Percentiles rank a stretch among this genome's conserved stretches.
These are phyloP conservation scores for Dissophora globulifera DNA, from an alignment of 192 early-diverging fungal species.

Conservation along the genomic window DNA sequence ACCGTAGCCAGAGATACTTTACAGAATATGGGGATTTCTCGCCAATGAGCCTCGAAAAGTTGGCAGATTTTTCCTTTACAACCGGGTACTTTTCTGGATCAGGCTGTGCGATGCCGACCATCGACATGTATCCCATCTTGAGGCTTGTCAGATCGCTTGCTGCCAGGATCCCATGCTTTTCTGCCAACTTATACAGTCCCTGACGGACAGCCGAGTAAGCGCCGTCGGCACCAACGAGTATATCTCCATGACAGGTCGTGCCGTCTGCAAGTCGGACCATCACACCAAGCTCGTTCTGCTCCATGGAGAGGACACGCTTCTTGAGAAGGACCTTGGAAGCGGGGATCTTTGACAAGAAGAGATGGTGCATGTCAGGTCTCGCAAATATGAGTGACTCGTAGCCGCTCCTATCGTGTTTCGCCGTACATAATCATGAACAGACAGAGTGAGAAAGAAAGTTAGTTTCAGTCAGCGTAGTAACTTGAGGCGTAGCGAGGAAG, in stretches of 20 bases:
- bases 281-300: not conserved
- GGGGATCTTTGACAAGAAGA: not conserved
- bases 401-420: not conserved
- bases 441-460: not conserved
- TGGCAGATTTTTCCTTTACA: not conserved
- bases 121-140: not conserved
- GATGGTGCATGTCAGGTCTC: conserved; percentile 2
- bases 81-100: conserved; percentile 9
- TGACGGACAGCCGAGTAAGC: conserved; percentile 9
- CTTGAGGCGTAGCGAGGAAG: not conserved
- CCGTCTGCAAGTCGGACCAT: conserved; percentile 5
- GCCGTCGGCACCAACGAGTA: conserved; percentile 21
- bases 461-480: not conserved
- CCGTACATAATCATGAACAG: not conserved
- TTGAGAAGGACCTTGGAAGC: conserved; percentile 4
- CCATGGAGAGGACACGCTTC: conserved; percentile 1
- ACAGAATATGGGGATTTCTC: not conserved
- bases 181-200: conserved; percentile 2
- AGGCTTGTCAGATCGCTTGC: not conserved
- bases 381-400: not conserved
- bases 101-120: not conserved
- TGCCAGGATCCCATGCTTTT: not conserved
- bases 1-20: too few species aligned
- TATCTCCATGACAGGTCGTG: conserved; percentile 1
- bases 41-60: not conserved